Base-by-base conservation (phyloP, 345 rosid genomes). In the Eucalyptus marginata region DNA sequence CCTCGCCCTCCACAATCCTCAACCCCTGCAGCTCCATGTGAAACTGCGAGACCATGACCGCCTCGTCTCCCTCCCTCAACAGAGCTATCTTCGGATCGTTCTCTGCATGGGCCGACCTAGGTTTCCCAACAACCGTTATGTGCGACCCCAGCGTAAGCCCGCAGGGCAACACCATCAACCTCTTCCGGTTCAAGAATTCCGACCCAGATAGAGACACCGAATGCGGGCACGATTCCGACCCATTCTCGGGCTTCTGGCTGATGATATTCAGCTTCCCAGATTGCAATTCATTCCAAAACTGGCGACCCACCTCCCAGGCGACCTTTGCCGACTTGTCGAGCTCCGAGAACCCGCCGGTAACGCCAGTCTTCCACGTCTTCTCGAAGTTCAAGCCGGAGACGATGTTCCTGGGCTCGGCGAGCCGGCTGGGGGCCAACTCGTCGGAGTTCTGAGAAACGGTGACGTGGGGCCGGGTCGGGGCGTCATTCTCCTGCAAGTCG, bases 141-240 rank as follows among this genome's bases (percentile, higher is more conserved):
- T 96, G 99, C 27, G 99, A 96, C 8, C 99, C 99, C 87, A 96
- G 88, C 25, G 99, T 95, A 54, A 97, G 94, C 88, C 98, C 99
- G 89, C 99, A 97, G 0, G 99, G 99, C 50, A 97, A 91, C 90
- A 92, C 94, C 96, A 97, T 90, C 88, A 96, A 13, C 83, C 89
- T 91, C 90, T 91, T 93, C 18, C 91, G 89, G 50, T 54, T 88
- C 93, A 90, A 71, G 93, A 96, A 95, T 40, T 96, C 96, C 49
- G 93, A 83, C 89, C 95, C 95, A 16, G 96, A 90, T 80, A 96
- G 71, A 36, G 95, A 91, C 89, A 96, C 90, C 64, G 99, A 96
- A 79, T 93, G 93, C 10, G 95, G 96, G 89, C 99, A 97, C 29
- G 94, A 85, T 86, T 95, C 94, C 33, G 94, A 91, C 88, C 49